A percentile compares a stretch with the other conserved stretches of the same genome.
phyloP scores from a whole-genome alignment of 2,329 filamentous ascomycete species.

The Pseudogymnoascus sp. region DNA sequence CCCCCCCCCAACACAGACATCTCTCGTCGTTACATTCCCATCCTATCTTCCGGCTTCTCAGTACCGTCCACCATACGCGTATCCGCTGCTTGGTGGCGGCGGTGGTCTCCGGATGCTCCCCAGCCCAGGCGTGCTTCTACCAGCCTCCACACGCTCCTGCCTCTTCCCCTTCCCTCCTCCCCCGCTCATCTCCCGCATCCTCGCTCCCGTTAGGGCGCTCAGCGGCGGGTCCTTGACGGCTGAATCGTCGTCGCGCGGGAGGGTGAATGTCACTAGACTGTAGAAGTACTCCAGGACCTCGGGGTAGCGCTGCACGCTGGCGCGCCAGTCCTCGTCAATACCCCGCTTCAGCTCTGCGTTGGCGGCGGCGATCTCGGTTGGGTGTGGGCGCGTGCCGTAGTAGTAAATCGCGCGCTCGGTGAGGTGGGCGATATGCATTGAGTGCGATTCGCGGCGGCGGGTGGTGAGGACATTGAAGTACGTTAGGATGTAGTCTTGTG shows the following conservation, averaged over 20 bases:
- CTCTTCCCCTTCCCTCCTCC: constrained; percentile 19
- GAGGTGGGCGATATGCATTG: constrained; percentile 46
- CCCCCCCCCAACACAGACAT: background rate
- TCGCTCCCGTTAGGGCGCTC: constrained; percentile 29
- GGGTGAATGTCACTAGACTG: constrained; percentile 54
- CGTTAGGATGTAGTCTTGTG: constrained; percentile 58
- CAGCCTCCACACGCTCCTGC: constrained; percentile 15
- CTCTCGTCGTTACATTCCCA: background rate
- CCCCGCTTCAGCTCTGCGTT: constrained; percentile 60
- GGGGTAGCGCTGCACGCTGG: constrained; percentile 66
- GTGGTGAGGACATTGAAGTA: constrained; percentile 55
- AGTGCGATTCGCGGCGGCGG: constrained; percentile 49
- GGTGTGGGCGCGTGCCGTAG: constrained; percentile 49
- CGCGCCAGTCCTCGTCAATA: constrained; percentile 71
- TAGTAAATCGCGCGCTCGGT: constrained; percentile 47
- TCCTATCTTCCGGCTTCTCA: background rate
- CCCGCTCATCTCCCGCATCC: constrained; percentile 7
- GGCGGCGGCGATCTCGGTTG: constrained; percentile 53
- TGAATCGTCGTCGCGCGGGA: constrained; percentile 54
- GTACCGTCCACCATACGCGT: background rate
- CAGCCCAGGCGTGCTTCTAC: constrained; percentile 13
- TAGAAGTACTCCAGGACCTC: constrained; percentile 79
- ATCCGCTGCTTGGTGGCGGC: background rate
- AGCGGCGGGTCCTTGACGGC: constrained; percentile 52
- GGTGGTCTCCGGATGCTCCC: background rate